A percentile compares a stretch with the other conserved stretches of the same genome.
phyloP scores from a whole-genome alignment of 352 stramenopile genomes.

The Paralagenidium karlingii region DNA sequence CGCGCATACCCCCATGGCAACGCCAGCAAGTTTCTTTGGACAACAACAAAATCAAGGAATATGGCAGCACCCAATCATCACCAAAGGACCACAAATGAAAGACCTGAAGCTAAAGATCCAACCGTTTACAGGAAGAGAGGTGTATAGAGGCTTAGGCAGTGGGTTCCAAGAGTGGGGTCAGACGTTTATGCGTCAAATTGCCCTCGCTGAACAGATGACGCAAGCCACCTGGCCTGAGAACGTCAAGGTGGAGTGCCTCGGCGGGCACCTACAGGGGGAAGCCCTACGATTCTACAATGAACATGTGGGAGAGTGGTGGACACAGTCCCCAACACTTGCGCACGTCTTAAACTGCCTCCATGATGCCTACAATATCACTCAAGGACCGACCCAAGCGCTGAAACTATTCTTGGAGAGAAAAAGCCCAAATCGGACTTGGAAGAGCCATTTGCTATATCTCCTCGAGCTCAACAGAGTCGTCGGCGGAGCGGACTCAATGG shows the following conservation, averaged over 20 bases:
- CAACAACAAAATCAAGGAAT: too few relatives aligned
- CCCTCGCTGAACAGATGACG: background rate
- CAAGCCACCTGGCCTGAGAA: background rate
- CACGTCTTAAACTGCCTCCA: slow-evolving; percentile 6
- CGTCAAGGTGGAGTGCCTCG: slow-evolving; percentile 3
- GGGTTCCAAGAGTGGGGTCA: slow-evolving; percentile 4
- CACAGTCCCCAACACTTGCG: slow-evolving; percentile 1
- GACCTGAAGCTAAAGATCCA: slow-evolving; percentile 5
- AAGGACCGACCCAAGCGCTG: slow-evolving; percentile 6
- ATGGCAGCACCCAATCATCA: too few relatives aligned
- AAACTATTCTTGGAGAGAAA: slow-evolving; percentile 7
- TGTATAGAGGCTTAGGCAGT: slow-evolving; percentile 4
- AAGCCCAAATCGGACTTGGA: slow-evolving; percentile 1
- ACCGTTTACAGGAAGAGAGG: slow-evolving; percentile 7
- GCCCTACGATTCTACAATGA: slow-evolving; percentile 9
- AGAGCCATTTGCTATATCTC: slow-evolving; percentile 9
- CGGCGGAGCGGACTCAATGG: too few relatives aligned
- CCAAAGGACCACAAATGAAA: too few relatives aligned
- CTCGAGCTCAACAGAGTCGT: too few relatives aligned
- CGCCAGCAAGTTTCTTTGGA: too few relatives aligned
- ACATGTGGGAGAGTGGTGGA: slow-evolving; percentile 6
- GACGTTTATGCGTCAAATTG: slow-evolving; percentile 1
- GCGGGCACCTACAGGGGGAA: slow-evolving; percentile 2
- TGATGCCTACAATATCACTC: slow-evolving; percentile 6
- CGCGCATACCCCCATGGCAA: too few relatives aligned